Conservation (phyloP, 345 rosid species). For the Moringa oleifera region DNA sequence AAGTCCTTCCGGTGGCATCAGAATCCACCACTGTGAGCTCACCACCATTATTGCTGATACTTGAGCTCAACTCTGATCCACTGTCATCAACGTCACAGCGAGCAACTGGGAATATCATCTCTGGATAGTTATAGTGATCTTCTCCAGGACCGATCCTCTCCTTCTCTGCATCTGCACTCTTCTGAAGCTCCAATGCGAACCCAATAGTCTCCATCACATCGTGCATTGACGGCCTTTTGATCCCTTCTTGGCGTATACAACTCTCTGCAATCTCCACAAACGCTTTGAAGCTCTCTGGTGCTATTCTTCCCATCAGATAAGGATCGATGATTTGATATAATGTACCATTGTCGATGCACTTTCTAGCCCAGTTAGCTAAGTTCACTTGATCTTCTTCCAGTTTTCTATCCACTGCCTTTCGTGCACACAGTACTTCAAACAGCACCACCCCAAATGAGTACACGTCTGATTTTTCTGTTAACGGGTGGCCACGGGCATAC, state of each 20-base stretch:
- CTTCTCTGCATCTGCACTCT: conserved; percentile 10
- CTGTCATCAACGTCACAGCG: no score
- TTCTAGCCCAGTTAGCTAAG: conserved; percentile 14
- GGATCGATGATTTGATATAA: conserved; percentile 22
- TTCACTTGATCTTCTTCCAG: no score
- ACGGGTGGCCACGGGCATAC: conserved; percentile 16
- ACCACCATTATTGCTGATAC: no score
- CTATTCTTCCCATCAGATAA: not conserved
- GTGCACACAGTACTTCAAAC: conserved; percentile 21
- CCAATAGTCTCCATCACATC: conserved; percentile 15
- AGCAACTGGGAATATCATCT: no score
- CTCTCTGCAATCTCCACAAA: conserved; percentile 15
- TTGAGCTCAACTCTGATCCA: no score
- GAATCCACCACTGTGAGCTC: no score
- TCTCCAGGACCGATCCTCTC: no score
- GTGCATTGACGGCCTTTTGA: conserved; percentile 21
- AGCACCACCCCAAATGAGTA: conserved; percentile 32
- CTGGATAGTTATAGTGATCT: no score
- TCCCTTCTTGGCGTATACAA: conserved; percentile 17
- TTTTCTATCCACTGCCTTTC: no score
- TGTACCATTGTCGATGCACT: conserved; percentile 4
- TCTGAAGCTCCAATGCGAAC: conserved; percentile 24
- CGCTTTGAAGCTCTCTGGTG: conserved; percentile 8
- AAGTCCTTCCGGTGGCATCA: no score
- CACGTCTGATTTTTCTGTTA: conserved; percentile 31